These are phyloP conservation scores for Fusarium subtropicale DNA, from an alignment of 2,329 filamentous ascomycete genomes.

Conservation along the genomic window DNA sequence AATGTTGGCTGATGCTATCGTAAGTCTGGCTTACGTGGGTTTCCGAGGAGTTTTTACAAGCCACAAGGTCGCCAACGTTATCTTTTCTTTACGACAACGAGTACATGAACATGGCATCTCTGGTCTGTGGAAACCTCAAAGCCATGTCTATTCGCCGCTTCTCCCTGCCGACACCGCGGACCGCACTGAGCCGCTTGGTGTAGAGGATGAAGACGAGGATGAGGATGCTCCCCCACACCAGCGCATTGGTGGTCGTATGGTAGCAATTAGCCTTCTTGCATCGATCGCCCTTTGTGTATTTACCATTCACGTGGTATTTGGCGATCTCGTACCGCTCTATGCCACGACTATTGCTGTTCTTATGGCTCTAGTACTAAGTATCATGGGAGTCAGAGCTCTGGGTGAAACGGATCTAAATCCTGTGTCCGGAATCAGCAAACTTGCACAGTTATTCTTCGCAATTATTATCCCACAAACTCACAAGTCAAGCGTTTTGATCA, in stretches of 20 bases:
- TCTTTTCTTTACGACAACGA: conserved; percentile 19
- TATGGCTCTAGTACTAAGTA: conserved; percentile 81
- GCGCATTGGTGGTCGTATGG: conserved; percentile 77
- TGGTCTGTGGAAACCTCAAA: conserved; percentile 34
- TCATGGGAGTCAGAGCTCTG: conserved; percentile 77
- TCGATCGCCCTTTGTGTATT: conserved; percentile 84
- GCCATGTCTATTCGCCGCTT: conserved; percentile 45
- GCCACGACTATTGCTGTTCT: conserved; percentile 83
- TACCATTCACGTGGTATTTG: conserved; percentile 86
- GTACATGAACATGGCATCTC: conserved; percentile 38
- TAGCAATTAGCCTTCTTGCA: conserved; percentile 78
- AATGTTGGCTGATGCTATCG: conserved; percentile 93
- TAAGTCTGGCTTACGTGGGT: conserved; percentile 85
- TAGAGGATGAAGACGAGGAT: conserved; percentile 60
- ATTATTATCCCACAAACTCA: conserved; percentile 84
- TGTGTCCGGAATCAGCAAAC: conserved; percentile 94
- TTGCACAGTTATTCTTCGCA: conserved; percentile 95
- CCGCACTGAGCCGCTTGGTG: conserved; percentile 13
- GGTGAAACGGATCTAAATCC: conserved; percentile 94
- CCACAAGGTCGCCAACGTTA: conserved; percentile 3
- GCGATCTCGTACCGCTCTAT: conserved; percentile 80
- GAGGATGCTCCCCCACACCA: conserved; percentile 88
- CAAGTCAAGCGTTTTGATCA: conserved; percentile 91
- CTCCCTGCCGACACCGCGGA: conserved; percentile 16
- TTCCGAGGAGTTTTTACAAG: conserved; percentile 65